phyloP scores from a whole-genome alignment of 805 yeast genomes.

The Lipomyces yamadae region DNA sequence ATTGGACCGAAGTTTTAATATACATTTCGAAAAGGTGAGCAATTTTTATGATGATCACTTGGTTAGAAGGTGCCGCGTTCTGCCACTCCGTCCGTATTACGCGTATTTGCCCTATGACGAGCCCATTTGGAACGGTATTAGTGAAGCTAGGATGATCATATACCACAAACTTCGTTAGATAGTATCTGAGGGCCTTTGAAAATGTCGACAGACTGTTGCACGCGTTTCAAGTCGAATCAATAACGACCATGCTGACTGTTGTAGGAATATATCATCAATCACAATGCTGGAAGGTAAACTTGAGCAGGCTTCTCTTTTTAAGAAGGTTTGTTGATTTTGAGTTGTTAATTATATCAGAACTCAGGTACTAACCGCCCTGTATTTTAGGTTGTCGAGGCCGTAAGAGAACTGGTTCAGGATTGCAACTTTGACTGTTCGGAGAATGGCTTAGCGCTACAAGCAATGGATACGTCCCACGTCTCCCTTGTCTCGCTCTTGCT shows the following conservation, averaged over 20 bases:
- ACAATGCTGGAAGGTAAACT: slow-evolving; percentile 96
- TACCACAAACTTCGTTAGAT: slow-evolving; percentile 31
- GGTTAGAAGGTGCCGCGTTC: neutral
- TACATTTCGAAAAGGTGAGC: slow-evolving; percentile 4
- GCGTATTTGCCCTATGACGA: slow-evolving; percentile 25
- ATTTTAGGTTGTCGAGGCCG: slow-evolving; percentile 76
- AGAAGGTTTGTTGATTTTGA: slow-evolving; percentile 58
- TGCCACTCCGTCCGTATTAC: neutral
- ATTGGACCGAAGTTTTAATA: neutral
- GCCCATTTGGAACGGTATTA: slow-evolving; percentile 7
- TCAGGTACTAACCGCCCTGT: neutral
- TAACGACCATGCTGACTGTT: slow-evolving; percentile 2
- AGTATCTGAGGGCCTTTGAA: slow-evolving; percentile 31
- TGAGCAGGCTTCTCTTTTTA: slow-evolving; percentile 87
- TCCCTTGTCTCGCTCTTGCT: slow-evolving; percentile 84
- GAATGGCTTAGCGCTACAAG: slow-evolving; percentile 93
- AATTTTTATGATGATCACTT: neutral
- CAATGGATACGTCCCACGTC: slow-evolving; percentile 96
- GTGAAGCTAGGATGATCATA: slow-evolving; percentile 14
- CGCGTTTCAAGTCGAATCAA: neutral
- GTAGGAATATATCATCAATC: neutral
- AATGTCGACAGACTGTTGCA: neutral
- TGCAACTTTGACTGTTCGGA: slow-evolving; percentile 98
- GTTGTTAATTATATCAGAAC: slow-evolving; percentile 10
- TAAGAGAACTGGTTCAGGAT: slow-evolving; percentile 90